Evolutionary conservation across 2,329 filamentous ascomycete species (phyloP).

Genomic region (Parasarocladium wereldwijsianum): DNA sequence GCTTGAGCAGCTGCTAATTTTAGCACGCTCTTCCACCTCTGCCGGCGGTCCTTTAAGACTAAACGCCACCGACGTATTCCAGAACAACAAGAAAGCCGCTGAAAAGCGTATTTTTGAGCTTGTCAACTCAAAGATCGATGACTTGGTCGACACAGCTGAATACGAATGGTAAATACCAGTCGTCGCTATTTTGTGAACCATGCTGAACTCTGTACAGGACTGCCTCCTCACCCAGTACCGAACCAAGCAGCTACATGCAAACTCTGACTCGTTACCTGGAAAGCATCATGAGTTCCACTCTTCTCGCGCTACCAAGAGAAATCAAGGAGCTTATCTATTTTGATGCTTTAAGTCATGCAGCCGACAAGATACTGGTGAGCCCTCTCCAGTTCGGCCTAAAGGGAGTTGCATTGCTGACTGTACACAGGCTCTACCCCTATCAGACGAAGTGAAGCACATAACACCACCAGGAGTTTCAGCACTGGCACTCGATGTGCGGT

Average conservation of each 20-base stretch:
- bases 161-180: constrained; percentile 61
- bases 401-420: not conserved
- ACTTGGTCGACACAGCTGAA: constrained; percentile 90
- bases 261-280: constrained; percentile 84
- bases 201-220: constrained; percentile 22
- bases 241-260: constrained; percentile 89
- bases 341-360: constrained; percentile 82
- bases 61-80: constrained; percentile 73
- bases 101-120: constrained; percentile 97
- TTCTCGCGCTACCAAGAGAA: constrained; percentile 82
- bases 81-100: constrained; percentile 82
- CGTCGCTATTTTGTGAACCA: not conserved
- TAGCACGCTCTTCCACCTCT: constrained; percentile 68
- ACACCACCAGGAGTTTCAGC: constrained; percentile 74
- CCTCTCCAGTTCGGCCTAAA: not conserved
- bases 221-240: constrained; percentile 41
- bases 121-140: constrained; percentile 97
- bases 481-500: constrained; percentile 68
- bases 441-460: constrained; percentile 67
- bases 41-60: constrained; percentile 69
- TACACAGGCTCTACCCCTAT: constrained; percentile 55
- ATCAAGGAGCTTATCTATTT: constrained; percentile 98
- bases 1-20: constrained; percentile 71
- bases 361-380: constrained; percentile 62
- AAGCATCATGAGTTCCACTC: constrained; percentile 91